Conservation (phyloP, 768 basidiomycete species). For the Mycena rebaudengoi region DNA sequence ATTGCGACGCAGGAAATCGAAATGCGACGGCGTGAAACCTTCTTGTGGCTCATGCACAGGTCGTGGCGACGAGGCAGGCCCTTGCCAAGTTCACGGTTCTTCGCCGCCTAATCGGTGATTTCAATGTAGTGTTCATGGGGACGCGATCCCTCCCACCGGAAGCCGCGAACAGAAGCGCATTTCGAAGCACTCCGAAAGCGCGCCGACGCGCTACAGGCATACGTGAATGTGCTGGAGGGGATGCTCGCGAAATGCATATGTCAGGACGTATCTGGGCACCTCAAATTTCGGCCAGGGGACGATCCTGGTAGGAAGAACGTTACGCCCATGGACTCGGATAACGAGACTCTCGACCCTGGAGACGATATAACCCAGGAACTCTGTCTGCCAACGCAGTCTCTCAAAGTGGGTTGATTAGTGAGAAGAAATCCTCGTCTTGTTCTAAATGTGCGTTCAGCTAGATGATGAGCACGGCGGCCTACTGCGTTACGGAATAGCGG, state of each 20-base stretch:
- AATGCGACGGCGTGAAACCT: no score
- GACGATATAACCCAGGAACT: slow-evolving; percentile 25
- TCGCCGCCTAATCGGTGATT: no score
- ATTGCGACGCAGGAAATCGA: no score
- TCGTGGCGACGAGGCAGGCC: no score
- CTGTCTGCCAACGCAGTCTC: slow-evolving; percentile 11
- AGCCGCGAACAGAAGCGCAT: slow-evolving; percentile 21
- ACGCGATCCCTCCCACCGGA: neutral
- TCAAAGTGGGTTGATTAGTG: slow-evolving; percentile 13
- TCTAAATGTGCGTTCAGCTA: slow-evolving; percentile 12
- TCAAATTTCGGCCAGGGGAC: slow-evolving; percentile 14
- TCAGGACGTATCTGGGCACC: slow-evolving; percentile 15
- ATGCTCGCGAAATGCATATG: slow-evolving; percentile 17
- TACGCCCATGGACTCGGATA: slow-evolving; percentile 1
- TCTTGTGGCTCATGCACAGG: no score
- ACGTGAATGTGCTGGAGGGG: slow-evolving; percentile 9
- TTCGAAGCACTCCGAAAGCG: slow-evolving; percentile 26
- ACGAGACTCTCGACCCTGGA: slow-evolving; percentile 11
- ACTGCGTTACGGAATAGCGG: slow-evolving; percentile 2
- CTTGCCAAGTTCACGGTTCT: no score
- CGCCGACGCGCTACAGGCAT: slow-evolving; percentile 13
- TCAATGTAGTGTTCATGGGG: slow-evolving; percentile 29
- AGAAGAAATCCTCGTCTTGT: no score
- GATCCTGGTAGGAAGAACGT: neutral
- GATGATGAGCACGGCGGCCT: slow-evolving; percentile 18